These are phyloP conservation scores for Phytophthora quininea DNA, from an alignment of 352 stramenopile species.

Conservation along the genomic window DNA sequence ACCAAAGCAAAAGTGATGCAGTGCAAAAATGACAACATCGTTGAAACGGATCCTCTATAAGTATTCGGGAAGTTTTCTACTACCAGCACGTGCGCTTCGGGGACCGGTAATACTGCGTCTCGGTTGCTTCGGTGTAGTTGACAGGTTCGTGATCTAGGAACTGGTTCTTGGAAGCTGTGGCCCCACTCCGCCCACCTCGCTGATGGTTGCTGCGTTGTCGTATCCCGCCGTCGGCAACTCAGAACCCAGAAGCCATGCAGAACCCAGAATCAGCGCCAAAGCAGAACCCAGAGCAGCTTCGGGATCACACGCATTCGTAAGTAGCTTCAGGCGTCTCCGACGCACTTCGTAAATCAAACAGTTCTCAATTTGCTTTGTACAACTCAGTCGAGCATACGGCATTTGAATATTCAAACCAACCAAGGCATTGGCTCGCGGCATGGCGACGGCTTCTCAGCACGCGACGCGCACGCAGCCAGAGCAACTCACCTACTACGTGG, in stretches of 20 bases:
- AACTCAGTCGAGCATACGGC: neutral
- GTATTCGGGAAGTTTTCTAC: neutral
- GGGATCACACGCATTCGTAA: no score
- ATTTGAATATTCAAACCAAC: conserved; percentile 1
- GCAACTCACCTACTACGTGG: conserved; percentile 2
- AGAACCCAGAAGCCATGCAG: no score
- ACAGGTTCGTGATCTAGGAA: conserved; percentile 9
- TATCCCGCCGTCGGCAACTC: no score
- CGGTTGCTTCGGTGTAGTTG: neutral
- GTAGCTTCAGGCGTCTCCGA: no score
- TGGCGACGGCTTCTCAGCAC: neutral
- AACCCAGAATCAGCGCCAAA: no score
- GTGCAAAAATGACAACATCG: neutral
- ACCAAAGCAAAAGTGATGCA: no score
- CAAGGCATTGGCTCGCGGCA: neutral
- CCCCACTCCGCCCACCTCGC: conserved; percentile 6
- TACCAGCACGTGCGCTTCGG: neutral
- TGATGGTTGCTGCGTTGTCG: neutral
- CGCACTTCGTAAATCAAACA: no score
- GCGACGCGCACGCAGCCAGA: neutral
- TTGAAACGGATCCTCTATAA: conserved; percentile 13
- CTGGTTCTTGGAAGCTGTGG: conserved; percentile 5
- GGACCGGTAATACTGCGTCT: conserved; percentile 9
- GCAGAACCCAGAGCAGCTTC: no score
- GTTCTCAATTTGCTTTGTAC: no score